Evolutionary conservation across 2,329 filamentous ascomycete species (phyloP).

Genomic region (Tothia fuscella): DNA sequence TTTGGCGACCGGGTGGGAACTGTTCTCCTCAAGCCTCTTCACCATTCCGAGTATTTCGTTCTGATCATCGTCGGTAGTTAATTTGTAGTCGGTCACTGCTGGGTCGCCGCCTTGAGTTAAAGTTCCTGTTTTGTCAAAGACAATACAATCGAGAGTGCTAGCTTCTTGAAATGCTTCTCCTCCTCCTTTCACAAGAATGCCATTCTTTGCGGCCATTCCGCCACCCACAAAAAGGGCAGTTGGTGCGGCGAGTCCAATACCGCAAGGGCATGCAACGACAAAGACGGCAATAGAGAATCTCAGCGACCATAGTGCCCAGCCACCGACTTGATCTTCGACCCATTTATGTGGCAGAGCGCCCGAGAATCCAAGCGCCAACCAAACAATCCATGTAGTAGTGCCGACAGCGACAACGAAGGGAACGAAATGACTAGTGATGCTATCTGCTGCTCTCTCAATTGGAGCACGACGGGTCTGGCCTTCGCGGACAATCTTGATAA

Average conservation of each 20-base stretch:
- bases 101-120: constrained; percentile 63
- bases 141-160: constrained; percentile 62
- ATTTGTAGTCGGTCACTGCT: constrained; percentile 46
- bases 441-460: constrained; percentile 62
- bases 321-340: constrained; percentile 42
- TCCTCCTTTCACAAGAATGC: constrained; percentile 72
- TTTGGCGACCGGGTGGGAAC: constrained; percentile 62
- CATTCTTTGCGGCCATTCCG: constrained; percentile 65
- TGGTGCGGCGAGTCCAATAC: constrained; percentile 71
- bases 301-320: constrained; percentile 61
- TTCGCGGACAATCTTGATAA: constrained; percentile 64
- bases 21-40: constrained; percentile 55
- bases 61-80: constrained; percentile 22
- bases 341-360: constrained; percentile 46
- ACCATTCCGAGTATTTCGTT: constrained; percentile 40
- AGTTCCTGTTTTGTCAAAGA: constrained; percentile 85
- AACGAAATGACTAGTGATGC: constrained; percentile 65
- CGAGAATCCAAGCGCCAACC: constrained; percentile 53
- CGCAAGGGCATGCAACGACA: constrained; percentile 76
- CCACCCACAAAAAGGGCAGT: constrained; percentile 75
- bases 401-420: constrained; percentile 59
- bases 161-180: constrained; percentile 81
- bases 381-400: constrained; percentile 58
- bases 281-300: constrained; percentile 81
- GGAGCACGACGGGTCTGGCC: constrained; percentile 66